Evolutionary conservation across 2,329 filamentous ascomycete species (phyloP).

Genomic region (Aspergillus persii): DNA sequence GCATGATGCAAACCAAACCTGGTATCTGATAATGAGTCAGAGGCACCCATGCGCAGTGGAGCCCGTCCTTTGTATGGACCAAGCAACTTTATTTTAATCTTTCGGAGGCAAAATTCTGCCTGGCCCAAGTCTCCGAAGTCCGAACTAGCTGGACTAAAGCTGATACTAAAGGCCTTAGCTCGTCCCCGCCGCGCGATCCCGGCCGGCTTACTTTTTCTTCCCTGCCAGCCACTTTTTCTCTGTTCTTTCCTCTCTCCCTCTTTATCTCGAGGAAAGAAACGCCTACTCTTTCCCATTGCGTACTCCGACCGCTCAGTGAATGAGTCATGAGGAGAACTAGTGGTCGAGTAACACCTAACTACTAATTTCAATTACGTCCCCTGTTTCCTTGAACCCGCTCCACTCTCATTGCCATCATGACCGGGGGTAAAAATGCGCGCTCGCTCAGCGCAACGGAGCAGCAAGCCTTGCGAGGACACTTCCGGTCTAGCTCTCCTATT

Average conservation of each 20-base stretch:
- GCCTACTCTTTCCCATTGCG: not conserved
- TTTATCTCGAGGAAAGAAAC: not conserved
- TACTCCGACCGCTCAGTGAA: not conserved
- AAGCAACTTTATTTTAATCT: constrained; percentile 7
- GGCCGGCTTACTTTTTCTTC: not conserved
- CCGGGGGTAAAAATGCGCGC: constrained; percentile 27
- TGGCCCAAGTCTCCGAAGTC: not conserved
- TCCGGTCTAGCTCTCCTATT: constrained; percentile 61
- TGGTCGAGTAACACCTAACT: not conserved
- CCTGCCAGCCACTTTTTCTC: not conserved
- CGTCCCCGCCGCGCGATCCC: constrained; percentile 2
- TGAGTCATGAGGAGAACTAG: not conserved
- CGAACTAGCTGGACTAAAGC: not conserved
- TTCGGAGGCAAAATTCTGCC: not conserved
- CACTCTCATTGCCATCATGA: constrained; percentile 21
- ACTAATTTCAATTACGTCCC: not conserved
- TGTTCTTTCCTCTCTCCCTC: constrained; percentile 7
- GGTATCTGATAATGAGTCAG: not conserved
- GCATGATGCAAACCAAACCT: no score
- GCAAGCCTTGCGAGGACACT: constrained; percentile 42
- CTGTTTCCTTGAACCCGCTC: not conserved
- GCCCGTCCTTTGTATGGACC: not conserved
- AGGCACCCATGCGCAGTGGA: not conserved
- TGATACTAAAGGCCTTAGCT: not conserved
- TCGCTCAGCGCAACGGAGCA: constrained; percentile 27